Conservation (phyloP, 305 asterid species). For the Andrographis paniculata region DNA sequence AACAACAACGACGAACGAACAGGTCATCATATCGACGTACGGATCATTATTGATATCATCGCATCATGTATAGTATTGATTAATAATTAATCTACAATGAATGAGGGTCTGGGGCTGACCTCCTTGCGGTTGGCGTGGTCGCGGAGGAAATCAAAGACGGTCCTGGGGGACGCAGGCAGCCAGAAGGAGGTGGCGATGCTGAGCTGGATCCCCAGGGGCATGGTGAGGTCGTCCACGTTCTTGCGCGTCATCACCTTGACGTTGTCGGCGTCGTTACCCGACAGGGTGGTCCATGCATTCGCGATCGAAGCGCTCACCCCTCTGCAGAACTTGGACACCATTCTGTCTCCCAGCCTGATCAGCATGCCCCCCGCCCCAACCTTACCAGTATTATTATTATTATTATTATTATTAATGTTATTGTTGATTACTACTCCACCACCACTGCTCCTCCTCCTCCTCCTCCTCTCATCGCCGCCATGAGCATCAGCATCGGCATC, state of each 20-base stretch:
- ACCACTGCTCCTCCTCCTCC: too few relatives aligned
- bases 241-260: slow-evolving; percentile 36
- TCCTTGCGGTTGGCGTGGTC: slow-evolving; percentile 24
- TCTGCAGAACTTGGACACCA: slow-evolving; percentile 37
- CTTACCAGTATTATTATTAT: too few relatives aligned
- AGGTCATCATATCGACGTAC: too few relatives aligned
- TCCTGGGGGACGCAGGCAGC: slow-evolving; percentile 40
- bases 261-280: slow-evolving; percentile 30
- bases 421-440: too few relatives aligned
- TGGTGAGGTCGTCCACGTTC: slow-evolving; percentile 30
- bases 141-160: slow-evolving; percentile 33
- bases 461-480: too few relatives aligned
- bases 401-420: too few relatives aligned
- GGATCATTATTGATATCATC: too few relatives aligned
- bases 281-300: slow-evolving; percentile 36
- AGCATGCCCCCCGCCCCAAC: slow-evolving; percentile 28
- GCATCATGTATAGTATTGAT: too few relatives aligned
- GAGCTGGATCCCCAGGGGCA: slow-evolving; percentile 33
- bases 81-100: too few relatives aligned
- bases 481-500: too few relatives aligned
- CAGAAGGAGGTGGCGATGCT: slow-evolving; percentile 42
- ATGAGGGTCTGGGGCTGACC: too few relatives aligned
- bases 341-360: slow-evolving; percentile 32
- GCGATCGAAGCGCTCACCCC: slow-evolving; percentile 33
- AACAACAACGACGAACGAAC: not conserved